These are phyloP conservation scores for Spinellus fusiger DNA, from an alignment of 192 early-diverging fungal genomes.

Conservation along the genomic window DNA sequence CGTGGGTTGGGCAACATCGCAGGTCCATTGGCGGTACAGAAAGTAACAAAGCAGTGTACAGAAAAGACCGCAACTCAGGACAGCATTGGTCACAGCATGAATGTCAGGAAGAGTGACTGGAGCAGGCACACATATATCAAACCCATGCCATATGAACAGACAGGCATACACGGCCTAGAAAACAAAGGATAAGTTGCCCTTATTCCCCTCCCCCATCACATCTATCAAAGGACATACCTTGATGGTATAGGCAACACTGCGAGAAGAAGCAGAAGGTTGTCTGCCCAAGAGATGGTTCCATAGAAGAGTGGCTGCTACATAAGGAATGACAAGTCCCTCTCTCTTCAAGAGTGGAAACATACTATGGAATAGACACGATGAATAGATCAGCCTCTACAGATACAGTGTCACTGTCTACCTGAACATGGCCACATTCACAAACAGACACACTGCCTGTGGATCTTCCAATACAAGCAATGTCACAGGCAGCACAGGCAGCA, in stretches of 20 bases:
- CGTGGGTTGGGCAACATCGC: background rate
- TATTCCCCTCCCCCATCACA: background rate
- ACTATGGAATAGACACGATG: slow-evolving; percentile 36
- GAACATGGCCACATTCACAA: slow-evolving; percentile 79
- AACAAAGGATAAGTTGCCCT: slow-evolving; percentile 1
- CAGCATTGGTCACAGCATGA: slow-evolving; percentile 73
- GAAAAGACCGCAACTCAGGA: slow-evolving; percentile 66
- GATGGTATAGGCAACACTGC: background rate
- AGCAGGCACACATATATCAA: slow-evolving; percentile 54
- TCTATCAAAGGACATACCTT: background rate
- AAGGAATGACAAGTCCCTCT: slow-evolving; percentile 69
- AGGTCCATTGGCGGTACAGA: slow-evolving; percentile 57
- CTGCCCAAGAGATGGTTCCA: slow-evolving; percentile 63
- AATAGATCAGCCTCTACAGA: background rate
- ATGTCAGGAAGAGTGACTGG: slow-evolving; percentile 74
- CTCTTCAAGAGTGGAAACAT: slow-evolving; percentile 82
- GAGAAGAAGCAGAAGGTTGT: background rate
- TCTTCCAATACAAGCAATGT: slow-evolving; percentile 71
- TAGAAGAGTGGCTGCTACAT: slow-evolving; percentile 57
- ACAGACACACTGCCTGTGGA: slow-evolving; percentile 50
- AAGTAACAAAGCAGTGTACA: slow-evolving; percentile 61
- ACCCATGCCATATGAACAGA: slow-evolving; percentile 53
- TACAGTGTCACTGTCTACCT: slow-evolving; percentile 37
- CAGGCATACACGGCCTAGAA: slow-evolving; percentile 28
- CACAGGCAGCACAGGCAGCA: slow-evolving; percentile 77